Base-by-base conservation (phyloP, 208 protist species). In the Strigomonas culicis region DNA sequence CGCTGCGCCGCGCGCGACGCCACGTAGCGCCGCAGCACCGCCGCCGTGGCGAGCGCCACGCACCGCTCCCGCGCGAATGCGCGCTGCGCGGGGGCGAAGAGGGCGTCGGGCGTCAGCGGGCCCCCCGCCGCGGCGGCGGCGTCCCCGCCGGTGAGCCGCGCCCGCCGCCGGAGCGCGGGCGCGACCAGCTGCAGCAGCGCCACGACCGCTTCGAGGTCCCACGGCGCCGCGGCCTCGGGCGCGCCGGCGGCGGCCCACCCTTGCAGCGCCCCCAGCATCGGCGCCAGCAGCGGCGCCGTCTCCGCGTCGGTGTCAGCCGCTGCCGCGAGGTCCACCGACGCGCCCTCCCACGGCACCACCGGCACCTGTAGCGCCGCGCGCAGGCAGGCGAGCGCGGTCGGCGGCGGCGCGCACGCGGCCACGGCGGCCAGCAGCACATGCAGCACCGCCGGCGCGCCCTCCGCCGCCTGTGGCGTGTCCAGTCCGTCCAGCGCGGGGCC, bases 151-250 rank as follows among this genome's bases (percentile, higher is more conserved):
- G 36, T 13, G 6, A 41, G 8, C 6, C 6, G 6, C 11, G 7
- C 24, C 24, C 4, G 19, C 4, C 6, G 27, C 22, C 39, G 31
- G 0, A 75, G 36, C 49, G 52, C 59, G 4, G 61, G 59, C 1
- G 56, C 68, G 6, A 65, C 59, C 13, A 76, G 44, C 69, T 79
- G 72, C 19, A 81, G 34, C 49, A 86, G 61, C 4, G 71, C 59
- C 19, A 79, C 75, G 61, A 82, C 32, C 13, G 76, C 67, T 25
- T 77, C 64, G 43, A 86, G 65, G 17, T 72, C 55, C 75, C 75
- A 72, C 30, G 39, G 41, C 25, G 46, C 19, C 52, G 19, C 63
- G 8, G 32, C 25, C 41, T 39, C 24, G 43, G 63, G 50, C 10
- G 60, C n/a, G 1, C 10, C 7, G 4, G 47, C 34, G 21, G 36